Conservation (phyloP, 2,329 filamentous ascomycete genomes). For the Fusarium sp. region DNA sequence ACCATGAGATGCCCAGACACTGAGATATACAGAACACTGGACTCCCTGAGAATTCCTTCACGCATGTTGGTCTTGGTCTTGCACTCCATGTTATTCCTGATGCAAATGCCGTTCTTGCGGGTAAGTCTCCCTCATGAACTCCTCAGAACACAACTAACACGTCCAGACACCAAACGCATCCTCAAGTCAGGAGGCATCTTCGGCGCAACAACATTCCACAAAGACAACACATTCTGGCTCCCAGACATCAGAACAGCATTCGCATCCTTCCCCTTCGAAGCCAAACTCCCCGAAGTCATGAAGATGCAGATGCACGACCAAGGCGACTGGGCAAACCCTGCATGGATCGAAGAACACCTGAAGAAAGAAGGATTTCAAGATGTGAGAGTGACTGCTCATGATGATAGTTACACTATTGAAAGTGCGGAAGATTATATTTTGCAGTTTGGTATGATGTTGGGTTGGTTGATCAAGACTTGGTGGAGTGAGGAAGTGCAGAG, state of each 20-base stretch:
- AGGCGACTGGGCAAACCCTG: slow-evolving; percentile 52
- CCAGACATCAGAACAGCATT: slow-evolving; percentile 53
- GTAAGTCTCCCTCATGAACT: slow-evolving; percentile 21
- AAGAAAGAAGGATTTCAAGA: slow-evolving; percentile 50
- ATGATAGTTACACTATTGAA: slow-evolving; percentile 40
- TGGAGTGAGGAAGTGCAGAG: slow-evolving; percentile 53
- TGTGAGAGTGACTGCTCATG: slow-evolving; percentile 48
- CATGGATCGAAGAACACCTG: slow-evolving; percentile 52
- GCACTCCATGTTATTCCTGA: slow-evolving; percentile 58
- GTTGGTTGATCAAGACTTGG: slow-evolving; percentile 49
- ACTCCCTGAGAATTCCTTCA: slow-evolving; percentile 52
- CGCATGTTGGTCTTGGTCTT: slow-evolving; percentile 58
- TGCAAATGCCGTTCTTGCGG: slow-evolving; percentile 46
- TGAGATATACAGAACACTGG: slow-evolving; percentile 49
- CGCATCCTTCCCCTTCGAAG: slow-evolving; percentile 52
- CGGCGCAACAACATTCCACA: slow-evolving; percentile 51
- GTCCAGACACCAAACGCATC: slow-evolving; percentile 49
- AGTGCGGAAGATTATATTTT: slow-evolving; percentile 50
- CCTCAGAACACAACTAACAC: neutral
- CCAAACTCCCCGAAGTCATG: slow-evolving; percentile 48
- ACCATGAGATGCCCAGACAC: rapidly evolving
- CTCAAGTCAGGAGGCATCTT: slow-evolving; percentile 53
- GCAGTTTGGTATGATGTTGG: slow-evolving; percentile 51
- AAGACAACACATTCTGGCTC: slow-evolving; percentile 49
- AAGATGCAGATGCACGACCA: slow-evolving; percentile 53